Conservation (phyloP, 805 yeast species). For the Jamesozyma rosinii region DNA sequence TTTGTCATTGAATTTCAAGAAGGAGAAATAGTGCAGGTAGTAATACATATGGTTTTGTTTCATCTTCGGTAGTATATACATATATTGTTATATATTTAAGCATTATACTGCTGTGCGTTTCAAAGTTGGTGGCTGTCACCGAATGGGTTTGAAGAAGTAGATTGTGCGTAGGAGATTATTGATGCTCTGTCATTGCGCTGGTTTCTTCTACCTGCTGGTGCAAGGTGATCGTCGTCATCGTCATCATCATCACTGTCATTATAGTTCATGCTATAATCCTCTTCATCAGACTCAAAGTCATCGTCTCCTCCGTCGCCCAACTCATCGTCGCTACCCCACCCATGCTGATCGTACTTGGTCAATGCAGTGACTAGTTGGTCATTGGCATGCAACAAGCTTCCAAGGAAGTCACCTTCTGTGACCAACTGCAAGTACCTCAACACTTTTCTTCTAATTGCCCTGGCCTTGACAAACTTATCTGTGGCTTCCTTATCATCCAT, state of each 20-base stretch:
- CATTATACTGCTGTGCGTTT: no score
- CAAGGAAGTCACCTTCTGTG: conserved; percentile 76
- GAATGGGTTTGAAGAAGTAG: conserved; percentile 34
- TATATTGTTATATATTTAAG: no score
- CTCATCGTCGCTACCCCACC: conserved; percentile 34
- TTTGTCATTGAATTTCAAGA: conserved; percentile 57
- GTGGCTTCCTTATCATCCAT: conserved; percentile 54
- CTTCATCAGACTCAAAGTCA: conserved; percentile 32
- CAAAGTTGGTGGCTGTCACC: conserved; percentile 39
- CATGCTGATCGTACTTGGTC: conserved; percentile 53
- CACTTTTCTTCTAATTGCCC: conserved; percentile 66
- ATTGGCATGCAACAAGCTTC: conserved; percentile 80
- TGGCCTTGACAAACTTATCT: conserved; percentile 64
- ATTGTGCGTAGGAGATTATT: background rate
- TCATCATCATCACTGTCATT: conserved; percentile 15
- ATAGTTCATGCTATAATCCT: conserved; percentile 27
- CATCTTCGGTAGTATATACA: no score
- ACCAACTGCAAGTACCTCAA: conserved; percentile 76
- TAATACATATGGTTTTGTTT: background rate
- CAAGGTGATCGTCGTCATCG: conserved; percentile 1
- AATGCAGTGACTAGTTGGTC: conserved; percentile 77
- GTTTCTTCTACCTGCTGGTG: background rate
- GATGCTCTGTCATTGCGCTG: background rate
- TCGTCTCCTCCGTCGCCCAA: conserved; percentile 33
- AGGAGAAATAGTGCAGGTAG: conserved; percentile 6